Conservation (phyloP, 306 rosid genomes). For the Gillenia trifoliata region DNA sequence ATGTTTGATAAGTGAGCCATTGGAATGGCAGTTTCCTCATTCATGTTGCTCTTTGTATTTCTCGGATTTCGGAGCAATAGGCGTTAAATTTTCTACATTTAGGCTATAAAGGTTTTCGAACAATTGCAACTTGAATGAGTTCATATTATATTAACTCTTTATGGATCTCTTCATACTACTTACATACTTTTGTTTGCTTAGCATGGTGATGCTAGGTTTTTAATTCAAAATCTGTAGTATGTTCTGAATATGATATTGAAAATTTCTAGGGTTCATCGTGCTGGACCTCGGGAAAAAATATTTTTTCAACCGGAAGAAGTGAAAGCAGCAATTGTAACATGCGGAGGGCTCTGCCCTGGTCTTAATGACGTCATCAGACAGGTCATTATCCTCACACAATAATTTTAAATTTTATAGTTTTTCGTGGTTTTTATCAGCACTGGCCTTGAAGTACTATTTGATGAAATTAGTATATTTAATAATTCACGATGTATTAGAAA, state of each 20-base stretch:
- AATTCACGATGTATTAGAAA: background rate
- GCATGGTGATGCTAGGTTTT: background rate
- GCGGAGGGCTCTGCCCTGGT: slow-evolving; percentile 99
- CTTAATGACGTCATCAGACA: slow-evolving; percentile 98
- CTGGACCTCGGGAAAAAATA: slow-evolving; percentile 98
- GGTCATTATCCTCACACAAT: slow-evolving; percentile 36
- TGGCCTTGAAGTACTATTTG: background rate
- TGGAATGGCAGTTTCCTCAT: background rate
- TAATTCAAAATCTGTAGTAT: background rate
- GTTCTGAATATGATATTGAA: slow-evolving; percentile 13
- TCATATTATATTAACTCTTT: background rate
- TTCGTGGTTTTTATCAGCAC: background rate
- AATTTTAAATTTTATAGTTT: background rate
- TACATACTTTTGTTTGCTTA: background rate
- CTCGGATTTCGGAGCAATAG: background rate
- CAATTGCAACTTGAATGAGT: background rate
- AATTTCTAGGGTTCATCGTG: slow-evolving; percentile 87
- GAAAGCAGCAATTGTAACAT: slow-evolving; percentile 94
- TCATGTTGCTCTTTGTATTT: background rate
- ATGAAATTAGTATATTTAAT: background rate
- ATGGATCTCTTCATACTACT: background rate
- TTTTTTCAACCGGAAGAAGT: slow-evolving; percentile 84
- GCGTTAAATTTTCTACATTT: background rate
- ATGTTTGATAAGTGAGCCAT: background rate
- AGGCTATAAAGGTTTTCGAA: background rate